These are phyloP conservation scores for Eucalyptus marginata DNA, from an alignment of 345 rosid genomes.

Conservation along the genomic window DNA sequence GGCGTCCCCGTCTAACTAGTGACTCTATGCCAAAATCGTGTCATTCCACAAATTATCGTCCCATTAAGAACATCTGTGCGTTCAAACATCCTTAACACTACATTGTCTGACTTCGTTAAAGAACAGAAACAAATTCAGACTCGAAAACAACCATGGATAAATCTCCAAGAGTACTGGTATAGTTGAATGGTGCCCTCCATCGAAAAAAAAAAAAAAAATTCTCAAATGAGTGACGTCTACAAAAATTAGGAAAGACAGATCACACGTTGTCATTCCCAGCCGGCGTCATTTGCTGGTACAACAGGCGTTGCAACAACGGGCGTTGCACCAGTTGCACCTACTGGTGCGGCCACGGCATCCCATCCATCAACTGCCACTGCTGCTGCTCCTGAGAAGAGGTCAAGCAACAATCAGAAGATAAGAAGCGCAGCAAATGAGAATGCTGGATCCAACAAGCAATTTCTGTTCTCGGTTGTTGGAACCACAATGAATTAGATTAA, in stretches of 20 bases:
- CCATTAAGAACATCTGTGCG: background rate
- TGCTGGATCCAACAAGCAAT: background rate
- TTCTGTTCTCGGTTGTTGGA: background rate
- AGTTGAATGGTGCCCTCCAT: background rate
- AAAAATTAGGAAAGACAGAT: background rate
- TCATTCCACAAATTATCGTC: background rate
- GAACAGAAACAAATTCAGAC: background rate
- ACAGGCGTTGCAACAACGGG: background rate
- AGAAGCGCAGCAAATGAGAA: background rate
- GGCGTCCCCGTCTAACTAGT: background rate
- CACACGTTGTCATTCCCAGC: slow-evolving; percentile 21
- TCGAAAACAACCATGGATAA: background rate
- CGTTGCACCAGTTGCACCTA: background rate
- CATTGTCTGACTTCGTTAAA: background rate
- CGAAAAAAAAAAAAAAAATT: background rate
- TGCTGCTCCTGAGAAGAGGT: background rate
- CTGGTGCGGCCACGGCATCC: slow-evolving; percentile 28
- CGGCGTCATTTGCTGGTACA: background rate
- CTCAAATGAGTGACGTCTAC: background rate
- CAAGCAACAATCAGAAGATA: background rate
- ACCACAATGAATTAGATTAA: background rate
- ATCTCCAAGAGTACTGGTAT: background rate
- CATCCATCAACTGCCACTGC: slow-evolving; percentile 19
- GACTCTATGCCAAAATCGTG: background rate
- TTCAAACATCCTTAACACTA: background rate